A percentile compares a stretch with the other conserved stretches of the same genome.
These are phyloP conservation scores for Xylaria sp. DNA, from an alignment of 2,329 filamentous ascomycete genomes.

Conservation along the genomic window DNA sequence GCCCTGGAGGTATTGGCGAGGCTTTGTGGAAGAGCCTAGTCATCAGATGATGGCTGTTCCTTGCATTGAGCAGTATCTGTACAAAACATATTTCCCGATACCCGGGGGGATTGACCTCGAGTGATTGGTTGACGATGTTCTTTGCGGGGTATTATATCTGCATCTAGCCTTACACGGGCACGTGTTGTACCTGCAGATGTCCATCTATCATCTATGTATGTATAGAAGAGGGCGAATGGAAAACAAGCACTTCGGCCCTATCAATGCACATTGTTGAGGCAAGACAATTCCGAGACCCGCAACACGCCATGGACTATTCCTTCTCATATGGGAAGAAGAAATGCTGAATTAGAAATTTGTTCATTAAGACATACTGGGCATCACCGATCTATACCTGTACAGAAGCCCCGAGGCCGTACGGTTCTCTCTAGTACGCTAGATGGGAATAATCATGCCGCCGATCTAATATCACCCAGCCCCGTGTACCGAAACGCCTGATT, in stretches of 20 bases:
- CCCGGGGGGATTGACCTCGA: not conserved
- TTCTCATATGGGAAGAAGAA: too few relatives aligned
- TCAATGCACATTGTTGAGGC: not conserved
- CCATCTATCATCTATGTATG: too few relatives aligned
- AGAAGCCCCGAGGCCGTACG: conserved; percentile 16
- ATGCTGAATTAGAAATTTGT: too few relatives aligned
- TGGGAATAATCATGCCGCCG: not conserved
- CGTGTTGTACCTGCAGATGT: conserved; percentile 13
- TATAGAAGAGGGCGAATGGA: conserved; percentile 14
- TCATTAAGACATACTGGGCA: too few relatives aligned
- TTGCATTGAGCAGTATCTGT: conserved; percentile 1
- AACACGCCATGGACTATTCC: too few relatives aligned
- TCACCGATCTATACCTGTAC: conserved; percentile 7
- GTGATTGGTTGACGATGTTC: conserved; percentile 12
- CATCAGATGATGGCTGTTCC: not conserved
- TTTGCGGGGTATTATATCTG: conserved; percentile 10
- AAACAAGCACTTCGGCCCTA: conserved; percentile 3
- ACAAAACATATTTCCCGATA: not conserved
- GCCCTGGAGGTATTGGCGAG: too few relatives aligned
- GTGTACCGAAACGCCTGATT: not conserved
- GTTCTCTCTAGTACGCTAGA: not conserved
- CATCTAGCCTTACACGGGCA: conserved; percentile 4
- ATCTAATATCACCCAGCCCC: not conserved
- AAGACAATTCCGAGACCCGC: not conserved
- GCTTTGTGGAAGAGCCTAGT: not conserved